Evolutionary conservation across 345 rosid species (phyloP).

Genomic region (Carallia pectinifolia): DNA sequence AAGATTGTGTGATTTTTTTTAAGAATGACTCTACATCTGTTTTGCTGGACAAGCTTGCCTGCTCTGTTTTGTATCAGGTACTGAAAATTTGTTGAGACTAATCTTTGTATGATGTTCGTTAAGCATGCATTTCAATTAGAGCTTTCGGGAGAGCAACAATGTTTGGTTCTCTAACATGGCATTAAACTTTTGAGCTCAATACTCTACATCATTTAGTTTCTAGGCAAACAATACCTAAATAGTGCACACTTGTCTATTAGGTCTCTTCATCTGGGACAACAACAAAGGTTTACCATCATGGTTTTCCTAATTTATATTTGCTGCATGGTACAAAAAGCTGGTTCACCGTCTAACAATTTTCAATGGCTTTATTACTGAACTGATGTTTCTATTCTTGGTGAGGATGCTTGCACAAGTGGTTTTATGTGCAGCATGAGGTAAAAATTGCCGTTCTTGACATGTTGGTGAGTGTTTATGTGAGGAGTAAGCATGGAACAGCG

Average conservation of each 20-base stretch:
- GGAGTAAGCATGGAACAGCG: slow-evolving; percentile 7
- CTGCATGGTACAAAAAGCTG: slow-evolving; percentile 68
- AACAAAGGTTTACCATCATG: slow-evolving; percentile 45
- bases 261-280: slow-evolving; percentile 38
- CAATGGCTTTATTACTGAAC: neutral
- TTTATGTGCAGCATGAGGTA: slow-evolving; percentile 65
- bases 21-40: slow-evolving; percentile 53
- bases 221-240: neutral
- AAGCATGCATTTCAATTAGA: neutral
- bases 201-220: slow-evolving; percentile 4
- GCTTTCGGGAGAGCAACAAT: neutral
- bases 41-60: slow-evolving; percentile 63
- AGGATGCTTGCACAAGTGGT: slow-evolving; percentile 20
- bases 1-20: slow-evolving; percentile 59
- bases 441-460: slow-evolving; percentile 55
- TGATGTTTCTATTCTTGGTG: neutral
- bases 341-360: slow-evolving; percentile 33
- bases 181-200: neutral
- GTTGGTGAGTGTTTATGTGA: slow-evolving; percentile 43
- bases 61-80: slow-evolving; percentile 65
- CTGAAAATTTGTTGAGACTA: slow-evolving; percentile 4
- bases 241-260: slow-evolving; percentile 30
- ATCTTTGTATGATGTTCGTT: neutral
- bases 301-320: slow-evolving; percentile 52
- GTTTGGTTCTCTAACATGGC: neutral